Base-by-base conservation (phyloP, 768 basidiomycete genomes). In the Paxillus involutus region DNA sequence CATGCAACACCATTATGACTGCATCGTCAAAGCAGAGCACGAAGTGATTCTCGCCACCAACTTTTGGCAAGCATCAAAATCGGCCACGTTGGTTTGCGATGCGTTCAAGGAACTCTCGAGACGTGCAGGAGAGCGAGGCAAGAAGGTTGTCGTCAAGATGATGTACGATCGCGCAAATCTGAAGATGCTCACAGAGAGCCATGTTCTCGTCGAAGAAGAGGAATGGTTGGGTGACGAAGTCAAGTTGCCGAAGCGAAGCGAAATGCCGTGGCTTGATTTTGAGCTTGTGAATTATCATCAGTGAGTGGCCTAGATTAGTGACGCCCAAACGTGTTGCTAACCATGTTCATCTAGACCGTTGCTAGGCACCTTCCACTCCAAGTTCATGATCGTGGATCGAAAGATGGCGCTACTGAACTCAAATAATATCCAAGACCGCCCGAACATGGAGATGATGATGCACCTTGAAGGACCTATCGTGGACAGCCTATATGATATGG, bases 391-490 rank as follows among this genome's bases (percentile, higher is more conserved):
- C 41, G 81, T 88, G 2, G 87, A 89, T 63, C 75, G 85, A n/a
- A 82, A 80, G 59, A 72, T 86, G 35, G 86, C 83, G 1, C 67
- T 86, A 50, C 67, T 89, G 49, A 83, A 84, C 65, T 80, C 78
- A 47, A 87, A 87, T 69, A 88, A 88, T 52, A 84, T 88, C 39
- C 85, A 86, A 68, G 80, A 83, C 58, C 75, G 77, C 17, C 70
- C 75, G 7, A 77, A 80, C 59, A 58, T 77, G 55, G 77, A 82
- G 67, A 80, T 87, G 79, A 86, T 86, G 84, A 67, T 79, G 5
- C 85, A 87, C 58, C 75, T 88, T 41, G 87, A 89, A 62, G 87
- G 87, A 0, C 82, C 83, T 0, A 77, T 89, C 49, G 87, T 89
- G 53, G 78, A 88, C 52, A 75, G 81, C 5, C 74, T 89, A 58